Conservation (phyloP, 805 yeast genomes). For the Brettanomyces custersianus region DNA sequence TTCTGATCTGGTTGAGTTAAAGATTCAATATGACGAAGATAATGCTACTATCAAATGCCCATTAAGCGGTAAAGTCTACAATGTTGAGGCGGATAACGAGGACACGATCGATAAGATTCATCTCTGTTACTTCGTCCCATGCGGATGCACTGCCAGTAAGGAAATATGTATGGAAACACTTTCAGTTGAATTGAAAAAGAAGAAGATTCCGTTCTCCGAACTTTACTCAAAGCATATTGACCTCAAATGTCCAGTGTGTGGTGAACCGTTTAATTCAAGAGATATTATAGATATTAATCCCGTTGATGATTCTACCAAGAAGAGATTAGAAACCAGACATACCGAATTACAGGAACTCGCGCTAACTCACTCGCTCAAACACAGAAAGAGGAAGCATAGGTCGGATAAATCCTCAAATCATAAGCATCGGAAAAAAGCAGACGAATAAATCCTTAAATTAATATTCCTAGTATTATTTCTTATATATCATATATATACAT, state of each 20-base stretch:
- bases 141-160: conserved; percentile 35
- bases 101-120: conserved; percentile 9
- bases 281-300: conserved; percentile 28
- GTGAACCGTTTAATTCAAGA: conserved; percentile 7
- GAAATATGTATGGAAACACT: conserved; percentile 21
- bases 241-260: conserved; percentile 35
- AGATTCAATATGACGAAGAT: conserved; percentile 12
- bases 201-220: neutral
- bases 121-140: conserved; percentile 37
- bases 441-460: too few species aligned
- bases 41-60: conserved; percentile 28
- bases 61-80: conserved; percentile 28
- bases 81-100: conserved; percentile 20
- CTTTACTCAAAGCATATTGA: neutral
- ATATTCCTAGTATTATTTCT: too few species aligned
- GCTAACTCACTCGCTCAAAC: conserved; percentile 30
- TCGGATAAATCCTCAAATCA: conserved; percentile 2
- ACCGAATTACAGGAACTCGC: conserved; percentile 14
- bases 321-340: conserved; percentile 9
- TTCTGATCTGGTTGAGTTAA: conserved; percentile 26
- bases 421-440: neutral
- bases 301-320: conserved; percentile 3
- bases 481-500: too few species aligned
- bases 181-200: conserved; percentile 3
- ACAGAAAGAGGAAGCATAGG: conserved; percentile 15